Conservation (phyloP, 164 flowering plant genomes). For the Litsea cubeba region DNA sequence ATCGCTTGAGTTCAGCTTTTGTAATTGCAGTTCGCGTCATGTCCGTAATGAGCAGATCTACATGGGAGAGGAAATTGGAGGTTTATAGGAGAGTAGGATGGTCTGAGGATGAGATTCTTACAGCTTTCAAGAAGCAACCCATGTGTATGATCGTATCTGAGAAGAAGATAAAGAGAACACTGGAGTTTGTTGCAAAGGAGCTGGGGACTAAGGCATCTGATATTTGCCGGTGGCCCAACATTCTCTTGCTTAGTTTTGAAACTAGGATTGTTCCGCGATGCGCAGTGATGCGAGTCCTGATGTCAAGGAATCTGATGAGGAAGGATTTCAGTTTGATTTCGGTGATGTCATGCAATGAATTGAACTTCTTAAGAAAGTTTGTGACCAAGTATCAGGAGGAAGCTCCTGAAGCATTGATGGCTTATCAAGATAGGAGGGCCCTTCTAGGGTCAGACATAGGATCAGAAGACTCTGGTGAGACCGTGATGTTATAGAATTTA, state of each 20-base stretch:
- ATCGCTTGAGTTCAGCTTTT: background rate
- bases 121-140: slow-evolving; percentile 2
- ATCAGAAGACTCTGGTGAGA: no score
- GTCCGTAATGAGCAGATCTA: background rate
- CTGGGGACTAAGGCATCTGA: background rate
- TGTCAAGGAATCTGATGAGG: background rate
- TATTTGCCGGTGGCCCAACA: background rate
- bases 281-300: background rate
- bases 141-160: background rate
- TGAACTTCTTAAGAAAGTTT: background rate
- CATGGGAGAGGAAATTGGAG: slow-evolving; percentile 5
- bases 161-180: background rate
- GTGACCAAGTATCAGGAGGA: slow-evolving; percentile 2
- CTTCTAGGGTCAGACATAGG: no score
- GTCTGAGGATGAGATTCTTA: slow-evolving; percentile 5
- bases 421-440: background rate
- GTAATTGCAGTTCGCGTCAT: background rate
- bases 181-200: background rate
- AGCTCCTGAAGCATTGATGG: background rate
- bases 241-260: slow-evolving; percentile 4
- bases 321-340: background rate
- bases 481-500: no score
- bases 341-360: background rate
- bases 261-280: background rate
- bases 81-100: slow-evolving; percentile 5